Percentiles rank a stretch among this genome's conserved stretches.
These are phyloP conservation scores for Acanthamoeba lenticulata DNA, from an alignment of 208 protist genomes.

Conservation along the genomic window DNA sequence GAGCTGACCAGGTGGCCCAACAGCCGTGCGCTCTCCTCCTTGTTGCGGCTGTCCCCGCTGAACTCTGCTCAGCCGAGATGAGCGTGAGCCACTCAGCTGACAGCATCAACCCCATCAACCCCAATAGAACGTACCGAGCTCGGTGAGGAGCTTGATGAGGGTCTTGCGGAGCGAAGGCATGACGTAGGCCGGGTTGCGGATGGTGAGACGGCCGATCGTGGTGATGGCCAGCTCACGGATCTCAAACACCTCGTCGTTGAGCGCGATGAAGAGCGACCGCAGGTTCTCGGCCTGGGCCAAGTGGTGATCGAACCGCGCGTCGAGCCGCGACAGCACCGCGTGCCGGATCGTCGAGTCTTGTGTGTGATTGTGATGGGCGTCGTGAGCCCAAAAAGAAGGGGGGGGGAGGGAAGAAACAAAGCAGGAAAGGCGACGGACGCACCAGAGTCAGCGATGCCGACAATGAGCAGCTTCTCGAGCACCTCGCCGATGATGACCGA, in stretches of 20 bases:
- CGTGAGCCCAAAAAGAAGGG: no score
- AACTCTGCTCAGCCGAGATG: conserved; percentile 67
- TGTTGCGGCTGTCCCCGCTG: conserved; percentile 79
- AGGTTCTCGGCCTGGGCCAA: conserved; percentile 90
- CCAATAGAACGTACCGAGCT: conserved; percentile 84
- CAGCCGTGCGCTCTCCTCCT: conserved; percentile 88
- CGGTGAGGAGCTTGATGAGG: conserved; percentile 92
- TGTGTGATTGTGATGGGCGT: no score
- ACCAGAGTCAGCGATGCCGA: conserved; percentile 91
- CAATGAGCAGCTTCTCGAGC: conserved; percentile 87
- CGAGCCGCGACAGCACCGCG: conserved; percentile 84
- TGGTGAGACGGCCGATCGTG: conserved; percentile 90
- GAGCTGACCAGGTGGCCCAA: conserved; percentile 86
- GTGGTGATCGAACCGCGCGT: conserved; percentile 88
- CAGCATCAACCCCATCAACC: no score
- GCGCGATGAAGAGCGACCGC: conserved; percentile 89
- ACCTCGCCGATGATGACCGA: conserved; percentile 85
- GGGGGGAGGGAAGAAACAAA: no score
- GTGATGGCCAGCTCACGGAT: conserved; percentile 89
- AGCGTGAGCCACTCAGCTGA: not conserved
- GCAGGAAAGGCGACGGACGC: no score
- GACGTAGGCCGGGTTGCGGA: conserved; percentile 90
- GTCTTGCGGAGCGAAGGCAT: conserved; percentile 91
- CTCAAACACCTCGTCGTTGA: conserved; percentile 93
- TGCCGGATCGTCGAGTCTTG: conserved; percentile 86